phyloP scores from a whole-genome alignment of 345 rosid species.

The Populus simonii region DNA sequence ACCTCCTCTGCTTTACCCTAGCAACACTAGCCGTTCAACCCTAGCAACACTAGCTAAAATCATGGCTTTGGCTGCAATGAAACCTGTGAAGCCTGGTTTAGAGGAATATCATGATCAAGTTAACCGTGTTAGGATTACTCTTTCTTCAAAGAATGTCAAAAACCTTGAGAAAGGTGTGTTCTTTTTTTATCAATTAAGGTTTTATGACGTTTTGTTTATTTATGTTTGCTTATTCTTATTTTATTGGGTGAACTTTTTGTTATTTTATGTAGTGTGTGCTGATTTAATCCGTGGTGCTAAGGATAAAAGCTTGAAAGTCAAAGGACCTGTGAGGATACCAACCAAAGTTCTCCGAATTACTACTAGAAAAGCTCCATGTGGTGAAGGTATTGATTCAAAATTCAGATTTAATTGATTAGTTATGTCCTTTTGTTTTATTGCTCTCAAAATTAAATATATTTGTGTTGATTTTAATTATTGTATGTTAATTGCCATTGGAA shows the following conservation, averaged over 20 bases:
- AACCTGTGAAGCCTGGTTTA: constrained; percentile 43
- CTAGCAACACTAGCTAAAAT: background rate
- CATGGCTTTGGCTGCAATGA: constrained; percentile 2
- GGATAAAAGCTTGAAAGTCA: background rate
- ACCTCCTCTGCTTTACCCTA: too few relatives aligned
- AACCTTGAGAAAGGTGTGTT: constrained; percentile 59
- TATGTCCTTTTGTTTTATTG: background rate
- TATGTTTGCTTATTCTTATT: background rate
- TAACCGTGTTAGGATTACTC: constrained; percentile 59
- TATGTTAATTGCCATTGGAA: background rate
- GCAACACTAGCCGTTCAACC: background rate
- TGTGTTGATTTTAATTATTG: background rate
- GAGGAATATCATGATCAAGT: constrained; percentile 54
- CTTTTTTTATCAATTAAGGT: background rate
- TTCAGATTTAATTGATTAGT: background rate
- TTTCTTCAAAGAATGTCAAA: constrained; percentile 61
- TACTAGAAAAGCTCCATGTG: background rate
- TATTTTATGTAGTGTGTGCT: background rate
- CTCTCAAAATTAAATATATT: background rate
- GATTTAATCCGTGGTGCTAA: background rate
- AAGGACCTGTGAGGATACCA: background rate
- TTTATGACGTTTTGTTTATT: background rate
- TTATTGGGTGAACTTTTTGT: background rate
- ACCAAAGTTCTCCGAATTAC: background rate
- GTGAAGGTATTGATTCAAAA: background rate